Evolutionary conservation across 495 filamentous ascomycete species (phyloP).

Genomic region (Podospora pseudoanserina): DNA sequence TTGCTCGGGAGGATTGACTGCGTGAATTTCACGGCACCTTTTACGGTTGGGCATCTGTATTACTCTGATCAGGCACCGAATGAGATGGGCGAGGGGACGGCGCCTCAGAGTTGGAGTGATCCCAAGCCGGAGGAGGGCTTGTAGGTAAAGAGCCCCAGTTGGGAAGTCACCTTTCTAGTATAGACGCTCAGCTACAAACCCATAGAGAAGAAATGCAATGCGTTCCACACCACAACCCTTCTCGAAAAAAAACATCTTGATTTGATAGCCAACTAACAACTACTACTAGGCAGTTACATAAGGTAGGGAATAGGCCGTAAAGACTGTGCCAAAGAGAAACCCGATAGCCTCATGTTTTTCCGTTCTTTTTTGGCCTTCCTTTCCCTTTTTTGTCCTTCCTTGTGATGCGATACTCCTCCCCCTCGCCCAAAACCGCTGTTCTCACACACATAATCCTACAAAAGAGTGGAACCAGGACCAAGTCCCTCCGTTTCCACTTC

Average conservation of each 20-base stretch:
- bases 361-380: background rate
- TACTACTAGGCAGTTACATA: background rate
- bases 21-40: slow-evolving; percentile 32
- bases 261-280: background rate
- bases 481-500: slow-evolving; percentile 7
- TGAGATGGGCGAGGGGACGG: slow-evolving; percentile 29
- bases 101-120: slow-evolving; percentile 31
- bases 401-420: background rate
- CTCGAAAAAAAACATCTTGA: background rate
- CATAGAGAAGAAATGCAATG: background rate
- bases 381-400: background rate
- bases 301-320: background rate
- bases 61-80: slow-evolving; percentile 19
- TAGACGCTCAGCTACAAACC: background rate
- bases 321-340: background rate
- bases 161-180: background rate
- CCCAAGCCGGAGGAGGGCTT: background rate
- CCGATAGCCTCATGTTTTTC: background rate
- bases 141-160: too few species aligned
- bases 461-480: slow-evolving; percentile 19
- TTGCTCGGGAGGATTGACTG: slow-evolving; percentile 57
- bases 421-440: background rate
- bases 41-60: slow-evolving; percentile 25
- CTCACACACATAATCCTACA: slow-evolving; percentile 11
- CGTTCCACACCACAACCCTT: background rate